Base-by-base conservation (phyloP, 2,329 filamentous ascomycete genomes). In the Epichloe scottii region DNA sequence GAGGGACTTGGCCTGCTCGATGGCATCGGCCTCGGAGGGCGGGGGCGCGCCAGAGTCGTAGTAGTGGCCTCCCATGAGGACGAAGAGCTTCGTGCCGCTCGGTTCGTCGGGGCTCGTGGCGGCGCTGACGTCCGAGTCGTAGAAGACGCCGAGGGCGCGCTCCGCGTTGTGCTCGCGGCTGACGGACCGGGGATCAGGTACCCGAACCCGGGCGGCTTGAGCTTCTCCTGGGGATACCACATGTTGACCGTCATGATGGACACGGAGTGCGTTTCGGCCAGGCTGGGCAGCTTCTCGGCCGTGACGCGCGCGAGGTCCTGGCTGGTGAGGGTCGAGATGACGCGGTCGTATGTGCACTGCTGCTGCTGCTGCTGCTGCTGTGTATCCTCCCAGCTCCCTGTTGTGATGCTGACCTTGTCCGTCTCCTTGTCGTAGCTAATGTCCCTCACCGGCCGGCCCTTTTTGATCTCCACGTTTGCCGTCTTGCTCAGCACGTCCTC, bases 1-100 rank as follows among this genome's bases (percentile, higher is more conserved):
- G 6, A 94, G 72, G 2, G 72, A 67, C 54, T 79, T 78, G 35
- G 90, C 89, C 77, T 91, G 85, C 5, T 68, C 63, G 26, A 86
- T 70, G 15, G 81, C 89, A 57, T 86, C 76, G 14, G 82, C 72
- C 54, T 82, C 75, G 48, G 77, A 71, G 0, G 89, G 89, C 1
- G 59, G 48, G 2, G 55, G 60, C 44, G 56, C 57, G 57, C 59
- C 60, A 44, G 57, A 81, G 52, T 72, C 77, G 63, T 89, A 97
- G 78, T 87, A 89, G 68, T 96, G 89, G 1, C 93, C 93, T 53
- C 93, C 93, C 51, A 98, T 73, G 82, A 98, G 95, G 59, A 97
- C 87, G 15, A 91, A 95, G 49, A 97, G 68, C 66, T 95, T 95
- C 14, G 89, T 95, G 23, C 87, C 89, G 37, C 57, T 56, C n/a